Evolutionary conservation across 2,329 filamentous ascomycete species (phyloP), one percentile per base, ranked within the genome.

Genomic region (Clonostachys rosea): DNA sequence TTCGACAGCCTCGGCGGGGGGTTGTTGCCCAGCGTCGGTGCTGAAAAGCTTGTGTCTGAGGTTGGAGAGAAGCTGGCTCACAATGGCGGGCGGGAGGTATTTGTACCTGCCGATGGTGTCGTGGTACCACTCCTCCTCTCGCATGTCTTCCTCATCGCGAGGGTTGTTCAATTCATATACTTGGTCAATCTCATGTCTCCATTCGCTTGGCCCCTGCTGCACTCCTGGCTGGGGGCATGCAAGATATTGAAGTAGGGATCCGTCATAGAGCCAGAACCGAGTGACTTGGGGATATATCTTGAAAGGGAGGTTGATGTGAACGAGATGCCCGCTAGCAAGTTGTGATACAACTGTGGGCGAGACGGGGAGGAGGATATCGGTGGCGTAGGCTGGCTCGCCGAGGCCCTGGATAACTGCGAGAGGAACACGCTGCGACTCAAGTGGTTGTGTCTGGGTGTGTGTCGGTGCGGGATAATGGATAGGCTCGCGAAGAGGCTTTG

Each of bases 151-250:
- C 2, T 79, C 63, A 1, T 71, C 63, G 2, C 82, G 67, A 0
- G 81, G 76, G 57, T 85, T 75, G 54, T 84, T 83, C 24, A 86
- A 70, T 59, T 81, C 72, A 55, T 84, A 86, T 1, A 86, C 68
- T 54, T 84, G 66, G 3, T 49, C 42, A 16, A 66, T 49, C 30
- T 45, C 45, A 47, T 64, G 66, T 3, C 50, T 54, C 59, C 59
- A 67, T 40, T 34, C 47, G 47, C 1, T 43, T 50, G 11, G 51
- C 44, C 71, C 76, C 1, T 72, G 72, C n/a, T 55, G 48, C 56
- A 73, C 72, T 0, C 72, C 66, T 1, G 65, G 59, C 0, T 75
- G 69, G 14, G 84, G 70, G 11, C 70, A 70, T 13, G 79, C 81
- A 73, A 86, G 81, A 56, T 84, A 84, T 45, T 68, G 74, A 9